phyloP scores from a whole-genome alignment of 208 protist species.

The Leishmania major region DNA sequence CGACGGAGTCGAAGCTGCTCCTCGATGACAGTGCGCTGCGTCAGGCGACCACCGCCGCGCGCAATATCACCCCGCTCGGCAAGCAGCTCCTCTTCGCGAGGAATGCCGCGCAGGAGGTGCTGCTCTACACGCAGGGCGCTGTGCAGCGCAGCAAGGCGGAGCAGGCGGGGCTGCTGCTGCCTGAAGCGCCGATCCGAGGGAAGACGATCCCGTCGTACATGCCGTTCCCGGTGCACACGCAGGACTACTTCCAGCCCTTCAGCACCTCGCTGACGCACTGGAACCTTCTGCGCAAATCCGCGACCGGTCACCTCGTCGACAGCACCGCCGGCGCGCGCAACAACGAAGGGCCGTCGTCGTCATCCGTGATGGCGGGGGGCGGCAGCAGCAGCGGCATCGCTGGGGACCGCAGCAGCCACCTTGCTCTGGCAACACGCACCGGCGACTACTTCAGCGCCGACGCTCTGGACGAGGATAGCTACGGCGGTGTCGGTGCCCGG shows the following conservation, averaged over 20 bases:
- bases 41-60: constrained; percentile 58
- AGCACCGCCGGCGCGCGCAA: constrained; percentile 19
- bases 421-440: constrained; percentile 3
- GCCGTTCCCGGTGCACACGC: constrained; percentile 60
- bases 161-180: constrained; percentile 57
- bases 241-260: constrained; percentile 83
- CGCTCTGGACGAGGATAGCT: constrained; percentile 5
- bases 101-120: constrained; percentile 49
- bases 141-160: constrained; percentile 70
- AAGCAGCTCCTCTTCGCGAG: constrained; percentile 77
- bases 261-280: constrained; percentile 66
- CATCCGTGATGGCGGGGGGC: not conserved
- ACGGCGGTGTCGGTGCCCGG: not conserved
- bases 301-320: constrained; percentile 39
- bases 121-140: constrained; percentile 65
- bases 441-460: not conserved
- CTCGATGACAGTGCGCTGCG: constrained; percentile 49
- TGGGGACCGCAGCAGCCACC: constrained; percentile 4
- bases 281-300: constrained; percentile 87
- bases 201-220: constrained; percentile 70
- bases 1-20: constrained; percentile 1
- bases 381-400: constrained; percentile 8
- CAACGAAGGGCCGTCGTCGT: constrained; percentile 23
- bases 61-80: constrained; percentile 77
- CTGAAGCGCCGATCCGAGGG: constrained; percentile 53